A percentile compares a stretch with the other conserved stretches of the same genome.
phyloP scores from a whole-genome alignment of 139 green algal genomes.

The Mesotaenium endlicherianum region DNA sequence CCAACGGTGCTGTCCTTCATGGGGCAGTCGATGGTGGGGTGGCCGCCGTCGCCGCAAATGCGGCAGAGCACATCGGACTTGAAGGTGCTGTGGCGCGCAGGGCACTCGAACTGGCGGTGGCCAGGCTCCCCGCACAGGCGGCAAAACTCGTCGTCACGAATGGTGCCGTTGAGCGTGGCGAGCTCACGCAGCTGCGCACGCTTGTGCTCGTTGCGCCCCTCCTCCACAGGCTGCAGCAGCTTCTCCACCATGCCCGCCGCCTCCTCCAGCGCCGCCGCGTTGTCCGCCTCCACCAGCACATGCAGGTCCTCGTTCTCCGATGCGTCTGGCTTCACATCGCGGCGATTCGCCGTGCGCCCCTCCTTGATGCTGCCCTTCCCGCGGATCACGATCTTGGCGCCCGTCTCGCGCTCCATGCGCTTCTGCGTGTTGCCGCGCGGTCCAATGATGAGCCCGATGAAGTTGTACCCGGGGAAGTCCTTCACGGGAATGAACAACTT shows the following conservation, averaged over 20 bases:
- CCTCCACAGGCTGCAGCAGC: slow-evolving; percentile 80
- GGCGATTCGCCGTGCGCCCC: slow-evolving; percentile 46
- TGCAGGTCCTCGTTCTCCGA: slow-evolving; percentile 97
- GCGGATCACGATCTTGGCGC: slow-evolving; percentile 94
- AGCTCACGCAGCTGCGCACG: slow-evolving; percentile 87
- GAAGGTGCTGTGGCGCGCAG: slow-evolving; percentile 36
- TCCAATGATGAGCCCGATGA: slow-evolving; percentile 99
- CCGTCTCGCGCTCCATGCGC: slow-evolving; percentile 95
- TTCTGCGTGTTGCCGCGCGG: slow-evolving; percentile 98
- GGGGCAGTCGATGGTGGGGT: slow-evolving; percentile 58
- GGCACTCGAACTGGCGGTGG: slow-evolving; percentile 67
- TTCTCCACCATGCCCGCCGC: slow-evolving; percentile 78
- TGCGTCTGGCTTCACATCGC: slow-evolving; percentile 64
- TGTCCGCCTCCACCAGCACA: slow-evolving; percentile 92
- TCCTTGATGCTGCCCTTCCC: slow-evolving; percentile 87
- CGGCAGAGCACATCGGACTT: slow-evolving; percentile 43
- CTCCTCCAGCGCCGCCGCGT: slow-evolving; percentile 68
- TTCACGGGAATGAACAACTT: slow-evolving; percentile 92
- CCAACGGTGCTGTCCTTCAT: slow-evolving; percentile 73
- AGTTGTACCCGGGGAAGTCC: slow-evolving; percentile 94
- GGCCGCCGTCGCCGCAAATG: slow-evolving; percentile 60
- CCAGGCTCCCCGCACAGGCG: slow-evolving; percentile 67
- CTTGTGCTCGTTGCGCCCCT: slow-evolving; percentile 92
- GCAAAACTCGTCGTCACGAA: slow-evolving; percentile 70
- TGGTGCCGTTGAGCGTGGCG: slow-evolving; percentile 87